These are phyloP conservation scores for Oxyria digyna DNA, from an alignment of 148 eudicot genomes.

Conservation along the genomic window DNA sequence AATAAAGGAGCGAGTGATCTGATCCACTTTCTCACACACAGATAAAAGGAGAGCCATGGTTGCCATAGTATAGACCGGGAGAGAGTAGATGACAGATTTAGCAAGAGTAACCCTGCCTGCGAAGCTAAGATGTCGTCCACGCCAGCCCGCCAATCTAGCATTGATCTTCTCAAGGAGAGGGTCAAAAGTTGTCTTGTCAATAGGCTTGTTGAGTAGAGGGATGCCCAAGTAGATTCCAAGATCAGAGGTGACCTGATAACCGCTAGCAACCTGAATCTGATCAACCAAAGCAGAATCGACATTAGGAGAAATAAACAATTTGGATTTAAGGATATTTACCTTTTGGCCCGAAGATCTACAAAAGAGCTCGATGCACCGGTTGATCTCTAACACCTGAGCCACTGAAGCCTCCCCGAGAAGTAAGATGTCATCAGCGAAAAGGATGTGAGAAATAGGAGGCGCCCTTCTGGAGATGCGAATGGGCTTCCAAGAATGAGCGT, in stretches of 20 bases:
- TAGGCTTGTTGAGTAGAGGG: background rate
- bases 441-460: background rate
- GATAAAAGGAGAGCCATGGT: background rate
- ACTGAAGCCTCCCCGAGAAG: background rate
- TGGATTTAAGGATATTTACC: background rate
- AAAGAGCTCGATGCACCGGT: background rate
- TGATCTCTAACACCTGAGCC: background rate
- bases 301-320: background rate
- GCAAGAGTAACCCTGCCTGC: background rate
- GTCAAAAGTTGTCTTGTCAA: background rate
- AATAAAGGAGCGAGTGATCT: background rate
- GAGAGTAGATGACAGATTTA: background rate
- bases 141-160: background rate
- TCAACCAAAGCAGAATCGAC: background rate
- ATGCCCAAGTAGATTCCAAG: background rate
- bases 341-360: background rate
- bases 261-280: background rate
- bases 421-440: slow-evolving; percentile 1
- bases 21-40: background rate
- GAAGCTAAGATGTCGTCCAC: background rate
- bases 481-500: background rate
- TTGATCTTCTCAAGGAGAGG: background rate
- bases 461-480: background rate
- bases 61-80: background rate
- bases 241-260: background rate